These are phyloP conservation scores for Artomyces pyxidatus DNA, from an alignment of 768 basidiomycete genomes.

Conservation along the genomic window DNA sequence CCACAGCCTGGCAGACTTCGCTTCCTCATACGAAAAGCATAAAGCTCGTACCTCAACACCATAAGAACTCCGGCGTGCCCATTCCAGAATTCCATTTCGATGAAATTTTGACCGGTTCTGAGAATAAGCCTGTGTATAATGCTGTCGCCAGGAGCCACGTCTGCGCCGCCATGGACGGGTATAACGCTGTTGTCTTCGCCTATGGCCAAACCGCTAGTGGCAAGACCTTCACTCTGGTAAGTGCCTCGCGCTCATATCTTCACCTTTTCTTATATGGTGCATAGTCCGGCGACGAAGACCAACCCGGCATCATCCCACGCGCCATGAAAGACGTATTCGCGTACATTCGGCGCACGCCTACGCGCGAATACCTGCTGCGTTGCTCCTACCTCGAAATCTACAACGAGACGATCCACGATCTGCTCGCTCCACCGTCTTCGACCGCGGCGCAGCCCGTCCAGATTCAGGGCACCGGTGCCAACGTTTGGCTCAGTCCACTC, in stretches of 20 bases:
- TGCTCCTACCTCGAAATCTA: conserved; percentile 98
- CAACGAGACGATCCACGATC: conserved; percentile 83
- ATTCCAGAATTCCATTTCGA: conserved; percentile 60
- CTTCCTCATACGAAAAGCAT: conserved; percentile 37
- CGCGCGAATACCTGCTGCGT: conserved; percentile 86
- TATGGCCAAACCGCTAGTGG: conserved; percentile 85
- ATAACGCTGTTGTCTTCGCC: conserved; percentile 93
- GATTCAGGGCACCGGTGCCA: conserved; percentile 60
- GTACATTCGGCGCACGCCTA: conserved; percentile 67
- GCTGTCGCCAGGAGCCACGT: conserved; percentile 74
- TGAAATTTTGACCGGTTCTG: conserved; percentile 67
- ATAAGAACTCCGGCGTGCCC: conserved; percentile 34
- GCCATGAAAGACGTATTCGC: conserved; percentile 89
- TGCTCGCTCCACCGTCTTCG: conserved; percentile 65
- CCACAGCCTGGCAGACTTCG: conserved; percentile 49
- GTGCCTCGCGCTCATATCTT: conserved; percentile 7
- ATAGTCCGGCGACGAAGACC: conserved; percentile 65
- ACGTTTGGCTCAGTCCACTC: conserved; percentile 62
- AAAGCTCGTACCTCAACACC: conserved; percentile 50
- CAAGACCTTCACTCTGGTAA: conserved; percentile 61
- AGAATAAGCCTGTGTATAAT: conserved; percentile 73
- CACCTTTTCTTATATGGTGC: background rate
- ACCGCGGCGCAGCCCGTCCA: conserved; percentile 54
- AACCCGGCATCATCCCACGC: conserved; percentile 92
- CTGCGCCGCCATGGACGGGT: conserved; percentile 92